phyloP scores from a whole-genome alignment of 805 yeast species.

The Cyberlindnera nakhonratchasimensis region DNA sequence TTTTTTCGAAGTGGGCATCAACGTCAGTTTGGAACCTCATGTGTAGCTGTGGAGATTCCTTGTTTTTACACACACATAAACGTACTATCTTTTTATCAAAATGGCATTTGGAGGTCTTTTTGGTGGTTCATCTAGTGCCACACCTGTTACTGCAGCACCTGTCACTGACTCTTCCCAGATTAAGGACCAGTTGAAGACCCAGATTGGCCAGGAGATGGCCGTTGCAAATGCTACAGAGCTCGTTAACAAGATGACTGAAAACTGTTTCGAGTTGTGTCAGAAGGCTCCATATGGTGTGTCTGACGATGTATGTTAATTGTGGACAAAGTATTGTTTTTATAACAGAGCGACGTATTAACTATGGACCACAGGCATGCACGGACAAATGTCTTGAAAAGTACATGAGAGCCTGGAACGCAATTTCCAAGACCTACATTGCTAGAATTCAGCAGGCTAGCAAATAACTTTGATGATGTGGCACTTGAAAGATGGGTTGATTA shows the following conservation, averaged over 20 bases:
- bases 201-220: conserved; percentile 79
- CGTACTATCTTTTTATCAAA: background rate
- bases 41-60: background rate
- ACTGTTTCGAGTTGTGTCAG: conserved; percentile 82
- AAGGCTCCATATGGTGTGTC: conserved; percentile 52
- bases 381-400: conserved; percentile 80
- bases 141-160: conserved; percentile 26
- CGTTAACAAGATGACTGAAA: conserved; percentile 79
- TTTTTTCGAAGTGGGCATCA: background rate
- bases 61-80: background rate
- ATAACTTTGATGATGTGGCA: background rate
- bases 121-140: conserved; percentile 24
- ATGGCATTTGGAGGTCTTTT: conserved; percentile 30
- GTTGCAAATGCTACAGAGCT: conserved; percentile 88
- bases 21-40: background rate
- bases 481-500: background rate
- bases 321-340: background rate
- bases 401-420: conserved; percentile 86
- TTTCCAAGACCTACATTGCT: conserved; percentile 71
- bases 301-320: conserved; percentile 43
- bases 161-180: conserved; percentile 36
- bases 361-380: conserved; percentile 45
- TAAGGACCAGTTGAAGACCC: conserved; percentile 62
- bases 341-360: conserved; percentile 5
- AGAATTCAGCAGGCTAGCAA: conserved; percentile 57